A percentile compares a stretch with the other conserved stretches of the same genome.
phyloP scores from a whole-genome alignment of 2,329 filamentous ascomycete genomes.

The Byssothecium circinans region DNA sequence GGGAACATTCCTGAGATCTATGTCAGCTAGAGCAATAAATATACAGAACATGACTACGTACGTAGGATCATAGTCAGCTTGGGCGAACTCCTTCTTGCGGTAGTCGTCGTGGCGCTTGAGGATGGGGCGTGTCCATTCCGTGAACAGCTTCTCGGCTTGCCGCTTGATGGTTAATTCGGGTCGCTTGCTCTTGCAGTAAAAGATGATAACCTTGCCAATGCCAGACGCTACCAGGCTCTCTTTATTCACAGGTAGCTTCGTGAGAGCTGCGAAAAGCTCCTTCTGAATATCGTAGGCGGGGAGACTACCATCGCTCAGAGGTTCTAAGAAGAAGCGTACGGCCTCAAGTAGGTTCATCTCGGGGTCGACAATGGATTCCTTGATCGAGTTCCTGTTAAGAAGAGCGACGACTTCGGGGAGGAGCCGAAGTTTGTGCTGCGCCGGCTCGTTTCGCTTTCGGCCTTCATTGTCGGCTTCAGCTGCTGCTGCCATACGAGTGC shows the following conservation, averaged over 20 bases:
- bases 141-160: slow-evolving; percentile 86
- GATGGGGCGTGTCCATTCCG: slow-evolving; percentile 94
- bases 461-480: slow-evolving; percentile 84
- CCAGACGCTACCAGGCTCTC: slow-evolving; percentile 87
- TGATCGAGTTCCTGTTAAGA: slow-evolving; percentile 85
- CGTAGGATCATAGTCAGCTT: slow-evolving; percentile 62
- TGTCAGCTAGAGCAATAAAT: slow-evolving; percentile 17
- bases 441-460: slow-evolving; percentile 76
- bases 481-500: slow-evolving; percentile 85
- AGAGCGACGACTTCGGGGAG: slow-evolving; percentile 86
- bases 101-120: slow-evolving; percentile 93
- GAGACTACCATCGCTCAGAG: slow-evolving; percentile 87
- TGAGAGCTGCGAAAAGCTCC: slow-evolving; percentile 82
- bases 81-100: slow-evolving; percentile 75
- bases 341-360: slow-evolving; percentile 94
- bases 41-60: slow-evolving; percentile 30
- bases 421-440: slow-evolving; percentile 89
- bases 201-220: slow-evolving; percentile 93
- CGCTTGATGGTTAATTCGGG: slow-evolving; percentile 88
- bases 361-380: slow-evolving; percentile 82
- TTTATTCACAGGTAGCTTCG: slow-evolving; percentile 83
- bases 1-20: slow-evolving; percentile 26
- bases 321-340: slow-evolving; percentile 96
- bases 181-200: slow-evolving; percentile 94
- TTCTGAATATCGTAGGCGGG: slow-evolving; percentile 98